Evolutionary conservation across 75 land plant genomes (phyloP), one percentile per base, ranked within the genome.

Genomic region (Sequoia sempervirens): DNA sequence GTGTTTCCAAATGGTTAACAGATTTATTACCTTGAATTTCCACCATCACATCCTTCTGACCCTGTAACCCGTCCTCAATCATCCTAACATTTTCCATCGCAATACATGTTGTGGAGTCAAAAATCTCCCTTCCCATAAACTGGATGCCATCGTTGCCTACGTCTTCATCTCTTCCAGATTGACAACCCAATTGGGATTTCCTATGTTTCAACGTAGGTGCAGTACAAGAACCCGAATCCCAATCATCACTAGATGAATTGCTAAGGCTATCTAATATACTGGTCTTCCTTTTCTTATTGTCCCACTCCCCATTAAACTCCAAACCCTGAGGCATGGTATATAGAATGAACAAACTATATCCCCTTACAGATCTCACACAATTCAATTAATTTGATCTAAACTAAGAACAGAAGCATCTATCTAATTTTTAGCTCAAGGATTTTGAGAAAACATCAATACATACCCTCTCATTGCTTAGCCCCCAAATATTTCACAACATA

Each of bases 241-340:
- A 78, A 4, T 45, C 80, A 78, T 78, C 43, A 45, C n/a, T 45
- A 11, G 80, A 78, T n/a, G 80, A 78, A 41, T 78, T 9, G 14
- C 50, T 78, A n/a, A 17, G 32, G 47, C 41, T 45, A n/a, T 78
- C 46, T 23, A 78, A 78, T 11, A 78, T 52, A 78, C 14, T 45
- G 45, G 45, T 78, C 80, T 78, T 78, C 80, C 80, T 78, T 78
- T 78, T 70, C 36, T 32, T 78, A 45, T 3, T 78, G 10, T 78
- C 80, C 80, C 80, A 78, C 50, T 78, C 80, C 32, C 80, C 23
- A 78, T 78, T 30, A 78, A n/a, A 78, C n/a, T 78, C 80, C 80
- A 45, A 78, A 43, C 80, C 80, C 80, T 78, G 80, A 78, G 50
- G 32, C 80, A 78, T 78, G 80, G 45, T 78, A 45, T 26, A 78